Conservation (phyloP, 345 rosid genomes). For the Arabidopsis arenosa region DNA sequence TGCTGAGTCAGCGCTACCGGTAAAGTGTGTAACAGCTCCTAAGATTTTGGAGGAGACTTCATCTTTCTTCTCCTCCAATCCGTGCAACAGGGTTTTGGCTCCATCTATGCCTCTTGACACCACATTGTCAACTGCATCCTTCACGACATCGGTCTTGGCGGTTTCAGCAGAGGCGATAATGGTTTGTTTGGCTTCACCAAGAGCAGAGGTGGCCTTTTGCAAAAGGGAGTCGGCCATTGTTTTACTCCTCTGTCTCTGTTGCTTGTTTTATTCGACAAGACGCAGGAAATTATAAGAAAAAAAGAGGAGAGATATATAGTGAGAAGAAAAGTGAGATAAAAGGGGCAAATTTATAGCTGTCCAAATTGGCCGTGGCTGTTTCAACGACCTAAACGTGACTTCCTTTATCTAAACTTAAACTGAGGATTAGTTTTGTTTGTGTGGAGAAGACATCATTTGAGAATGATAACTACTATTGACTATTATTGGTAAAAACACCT, state of each 20-base stretch:
- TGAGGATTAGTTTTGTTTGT: conserved; percentile 23
- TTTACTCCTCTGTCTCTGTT: conserved; percentile 21
- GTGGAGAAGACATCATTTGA: conserved; percentile 27
- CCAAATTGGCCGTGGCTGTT: conserved; percentile 16
- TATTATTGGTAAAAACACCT: conserved; percentile 1
- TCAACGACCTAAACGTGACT: conserved; percentile 21
- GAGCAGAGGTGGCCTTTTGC: conserved; percentile 41
- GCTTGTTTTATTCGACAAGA: conserved; percentile 14
- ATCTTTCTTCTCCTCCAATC: conserved; percentile 44
- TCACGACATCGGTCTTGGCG: conserved; percentile 19
- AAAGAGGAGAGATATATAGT: conserved; percentile 21
- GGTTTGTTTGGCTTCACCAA: conserved; percentile 30
- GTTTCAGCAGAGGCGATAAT: conserved; percentile 20
- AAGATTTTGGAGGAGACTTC: conserved; percentile 42
- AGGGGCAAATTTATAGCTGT: conserved; percentile 23
- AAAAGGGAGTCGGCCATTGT: conserved; percentile 32
- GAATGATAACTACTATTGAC: conserved; percentile 20
- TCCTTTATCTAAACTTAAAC: conserved; percentile 13
- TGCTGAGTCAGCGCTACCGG: conserved; percentile 29
- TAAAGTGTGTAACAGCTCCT: conserved; percentile 34
- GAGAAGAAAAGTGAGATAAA: not conserved
- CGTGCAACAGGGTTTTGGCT: conserved; percentile 40
- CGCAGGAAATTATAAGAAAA: conserved; percentile 22
- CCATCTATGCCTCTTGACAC: conserved; percentile 44
- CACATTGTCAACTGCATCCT: conserved; percentile 40